Percentiles rank a stretch among this genome's conserved stretches.
Conservation (phyloP, 495 filamentous ascomycete genomes). For the Coniosporium apollinis region DNA sequence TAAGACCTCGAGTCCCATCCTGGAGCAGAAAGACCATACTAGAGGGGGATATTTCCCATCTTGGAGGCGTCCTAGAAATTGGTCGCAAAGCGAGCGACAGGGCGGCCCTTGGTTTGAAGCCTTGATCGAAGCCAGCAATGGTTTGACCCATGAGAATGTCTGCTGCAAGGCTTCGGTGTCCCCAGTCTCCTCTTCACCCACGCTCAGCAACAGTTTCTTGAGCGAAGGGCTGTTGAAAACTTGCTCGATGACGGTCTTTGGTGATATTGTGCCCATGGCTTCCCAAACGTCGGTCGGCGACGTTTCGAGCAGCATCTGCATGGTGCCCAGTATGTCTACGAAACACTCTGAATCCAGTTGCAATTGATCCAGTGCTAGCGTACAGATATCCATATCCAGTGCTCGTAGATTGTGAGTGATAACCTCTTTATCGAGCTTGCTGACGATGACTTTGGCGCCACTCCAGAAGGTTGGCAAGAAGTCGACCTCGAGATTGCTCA, state of each 20-base stretch:
- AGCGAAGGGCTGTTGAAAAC: slow-evolving; percentile 59
- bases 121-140: slow-evolving; percentile 62
- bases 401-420: slow-evolving; percentile 62
- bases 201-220: slow-evolving; percentile 37
- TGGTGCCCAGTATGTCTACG: slow-evolving; percentile 42
- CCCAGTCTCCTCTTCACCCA: slow-evolving; percentile 36
- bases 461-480: slow-evolving; percentile 55
- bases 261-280: slow-evolving; percentile 61
- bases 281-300: slow-evolving; percentile 71
- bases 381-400: slow-evolving; percentile 64
- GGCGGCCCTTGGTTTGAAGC: slow-evolving; percentile 50
- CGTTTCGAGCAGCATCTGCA: slow-evolving; percentile 50
- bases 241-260: slow-evolving; percentile 54
- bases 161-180: slow-evolving; percentile 39
- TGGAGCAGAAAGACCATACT: slow-evolving; percentile 33
- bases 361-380: slow-evolving; percentile 59
- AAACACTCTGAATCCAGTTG: slow-evolving; percentile 41
- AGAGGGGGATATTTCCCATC: slow-evolving; percentile 27
- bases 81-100: slow-evolving; percentile 50
- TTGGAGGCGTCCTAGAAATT: slow-evolving; percentile 53
- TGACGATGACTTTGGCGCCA: slow-evolving; percentile 52
- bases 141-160: slow-evolving; percentile 52
- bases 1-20: slow-evolving; percentile 31
- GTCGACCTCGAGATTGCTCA: slow-evolving; percentile 23
- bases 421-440: slow-evolving; percentile 50